Conservation (phyloP, 2,329 filamentous ascomycete species). For the Ceratocystis destructans region DNA sequence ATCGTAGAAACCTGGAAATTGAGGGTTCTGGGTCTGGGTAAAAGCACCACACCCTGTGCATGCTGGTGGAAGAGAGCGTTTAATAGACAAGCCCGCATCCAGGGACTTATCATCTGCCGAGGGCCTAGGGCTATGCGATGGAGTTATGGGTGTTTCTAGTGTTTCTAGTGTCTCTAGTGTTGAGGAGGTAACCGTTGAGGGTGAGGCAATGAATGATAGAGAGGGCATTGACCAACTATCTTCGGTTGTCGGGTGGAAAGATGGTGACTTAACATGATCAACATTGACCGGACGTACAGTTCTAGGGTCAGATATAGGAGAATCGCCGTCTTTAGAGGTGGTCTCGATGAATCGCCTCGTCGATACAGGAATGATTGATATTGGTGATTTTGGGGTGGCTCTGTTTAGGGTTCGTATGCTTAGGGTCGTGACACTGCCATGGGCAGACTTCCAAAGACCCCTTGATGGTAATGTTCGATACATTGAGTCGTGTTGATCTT, state of each 20-base stretch:
- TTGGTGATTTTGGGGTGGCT: neutral
- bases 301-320: neutral
- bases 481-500: slow-evolving; percentile 2
- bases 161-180: neutral
- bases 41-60: slow-evolving; percentile 54
- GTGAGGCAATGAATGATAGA: neutral
- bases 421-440: neutral
- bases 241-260: neutral
- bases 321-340: neutral
- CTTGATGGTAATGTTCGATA: slow-evolving; percentile 15
- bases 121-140: neutral
- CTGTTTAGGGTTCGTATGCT: neutral
- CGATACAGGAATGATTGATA: neutral
- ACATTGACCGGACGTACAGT: neutral
- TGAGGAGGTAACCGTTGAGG: neutral
- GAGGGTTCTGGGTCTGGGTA: slow-evolving; percentile 39
- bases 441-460: slow-evolving; percentile 9
- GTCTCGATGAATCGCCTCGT: slow-evolving; percentile 1
- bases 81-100: neutral
- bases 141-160: neutral
- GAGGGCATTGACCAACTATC: neutral
- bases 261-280: neutral
- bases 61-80: slow-evolving; percentile 36
- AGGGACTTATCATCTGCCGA: neutral
- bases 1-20: slow-evolving; percentile 44